phyloP scores from a whole-genome alignment of 2,329 filamentous ascomycete species.

The Monosporascus sp. region DNA sequence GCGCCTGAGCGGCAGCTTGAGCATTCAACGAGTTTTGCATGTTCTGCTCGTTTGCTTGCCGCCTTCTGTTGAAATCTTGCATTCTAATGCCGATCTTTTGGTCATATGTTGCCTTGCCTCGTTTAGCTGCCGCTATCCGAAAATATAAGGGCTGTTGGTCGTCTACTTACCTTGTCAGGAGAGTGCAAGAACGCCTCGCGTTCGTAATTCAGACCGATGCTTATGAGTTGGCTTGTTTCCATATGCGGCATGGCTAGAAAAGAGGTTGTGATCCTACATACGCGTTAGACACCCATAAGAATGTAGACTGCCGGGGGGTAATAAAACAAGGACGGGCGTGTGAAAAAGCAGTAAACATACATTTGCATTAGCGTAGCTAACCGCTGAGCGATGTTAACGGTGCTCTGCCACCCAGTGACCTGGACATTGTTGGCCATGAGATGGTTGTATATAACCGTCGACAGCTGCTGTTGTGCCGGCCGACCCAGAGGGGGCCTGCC shows the following conservation, averaged over 20 bases:
- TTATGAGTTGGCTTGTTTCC: conserved; percentile 37
- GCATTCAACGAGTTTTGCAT: conserved; percentile 47
- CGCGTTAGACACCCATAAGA: conserved; percentile 6
- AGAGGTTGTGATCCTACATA: conserved; percentile 45
- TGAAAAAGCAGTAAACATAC: conserved; percentile 21
- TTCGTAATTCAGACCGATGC: conserved; percentile 43
- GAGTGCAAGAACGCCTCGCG: conserved; percentile 42
- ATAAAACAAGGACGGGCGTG: not conserved
- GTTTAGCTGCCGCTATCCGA: conserved; percentile 12
- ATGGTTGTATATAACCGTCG: conserved; percentile 34
- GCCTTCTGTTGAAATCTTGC: conserved; percentile 45
- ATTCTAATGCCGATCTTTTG: conserved; percentile 40
- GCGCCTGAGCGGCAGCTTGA: conserved; percentile 34
- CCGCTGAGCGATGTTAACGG: conserved; percentile 26
- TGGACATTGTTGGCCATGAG: conserved; percentile 21
- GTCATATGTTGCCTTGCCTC: conserved; percentile 45
- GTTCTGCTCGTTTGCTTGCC: conserved; percentile 44
- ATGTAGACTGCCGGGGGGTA: not conserved
- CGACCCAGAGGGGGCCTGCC: conserved; percentile 41
- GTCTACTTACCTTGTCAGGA: conserved; percentile 41
- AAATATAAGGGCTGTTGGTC: not conserved
- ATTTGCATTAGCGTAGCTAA: conserved; percentile 30
- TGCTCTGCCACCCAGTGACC: conserved; percentile 28
- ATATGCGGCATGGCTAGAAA: conserved; percentile 38
- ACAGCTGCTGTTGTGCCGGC: conserved; percentile 35